Base-by-base conservation (phyloP, 331 rosid genomes). In the Quercus lobata region DNA sequence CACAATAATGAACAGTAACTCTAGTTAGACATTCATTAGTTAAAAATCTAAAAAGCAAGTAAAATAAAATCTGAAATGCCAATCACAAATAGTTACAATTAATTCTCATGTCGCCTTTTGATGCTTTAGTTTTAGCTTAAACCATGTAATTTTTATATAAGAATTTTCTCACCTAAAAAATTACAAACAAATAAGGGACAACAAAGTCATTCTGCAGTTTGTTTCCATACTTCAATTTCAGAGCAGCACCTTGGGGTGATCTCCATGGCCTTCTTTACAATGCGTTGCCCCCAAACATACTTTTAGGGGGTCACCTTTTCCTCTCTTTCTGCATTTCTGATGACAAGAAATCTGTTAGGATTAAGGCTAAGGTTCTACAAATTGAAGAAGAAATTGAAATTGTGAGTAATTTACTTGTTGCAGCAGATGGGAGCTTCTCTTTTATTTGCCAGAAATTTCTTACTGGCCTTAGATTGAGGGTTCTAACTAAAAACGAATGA, bases 381-480 rank as follows among this genome's bases (percentile, higher is more conserved):
- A 87, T 88, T 8, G 92, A 88, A 6, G 83, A 87, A 69, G 58
- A 74, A 57, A 17, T 90, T 19, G 91, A 91, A 71, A 80, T 94
- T 19, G 62, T 27, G 1, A 91, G 88, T 35, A 84, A 94, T 90
- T 87, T 92, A 85, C 93, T 92, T 72, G 88, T 94, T 83, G 98
- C 92, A 3, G 98, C 98, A 0, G 97, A 92, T 83, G 97, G 97
- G 7, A 87, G 91, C 69, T 90, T 94, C 80, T 92, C 97, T 57
- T 84, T 89, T 12, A 80, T 91, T 30, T 92, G 89, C 71, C 84
- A 77, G 55, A 83, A 61, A 52, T 89, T 90, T 79, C 81, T 92
- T 29, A 91, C 94, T n/a, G 75, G 88, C 80, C 82, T 83, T 70
- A 89, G 89, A 80, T 86, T 90, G 19, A 90, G 97, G 96, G 91